Base-by-base conservation (phyloP, 2,329 filamentous ascomycete genomes). In the Ophiostoma pallidulum region DNA sequence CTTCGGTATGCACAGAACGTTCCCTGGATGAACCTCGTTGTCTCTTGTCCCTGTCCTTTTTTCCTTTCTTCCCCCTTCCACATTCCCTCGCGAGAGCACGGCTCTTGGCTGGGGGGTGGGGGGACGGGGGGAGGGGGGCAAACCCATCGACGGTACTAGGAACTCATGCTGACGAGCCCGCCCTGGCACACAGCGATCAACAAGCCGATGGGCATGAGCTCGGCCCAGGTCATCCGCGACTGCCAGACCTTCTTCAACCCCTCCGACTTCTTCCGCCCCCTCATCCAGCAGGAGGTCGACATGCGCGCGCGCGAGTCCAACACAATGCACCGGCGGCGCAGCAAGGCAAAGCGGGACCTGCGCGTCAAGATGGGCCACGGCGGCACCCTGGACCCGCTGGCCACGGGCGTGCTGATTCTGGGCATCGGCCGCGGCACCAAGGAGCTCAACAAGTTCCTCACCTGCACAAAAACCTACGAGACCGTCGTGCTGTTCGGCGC, bases 311-410 rank as follows among this genome's bases (percentile, higher is more conserved):
- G 70, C 55, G 82, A 86, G 62, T 68, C 68, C 50, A 70, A 74
- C 50, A 68, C 74, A 49, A 69, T 71, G 49, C 78, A 84, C 61
- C 72, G 74, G 56, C 76, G 82, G 51, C 75, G 80, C 51, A 68
- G 69, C 53, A 67, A 66, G 40, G 72, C 74, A 53, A 77, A 78
- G 62, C 74, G 74, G 56, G 70, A 75, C 1, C 63, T 82, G 5
- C 78, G 86, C 53, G 83, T 97, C 57, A 98, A 97, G 71, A 86
- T 97, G 60, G 92, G 92, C 29, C 92, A 98, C 67, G 92, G 92
- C 51, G 92, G 92, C 37, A 98, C 92, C 2, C 76, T 98, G 16
- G 92, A 98, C 61, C 92, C 92, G 22, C 75, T 96, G 58, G 92
- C 92, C 8, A 95, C 90, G 1, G 92, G 92, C 39, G 86, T 98